Conservation (phyloP, 108 stramenopile genomes). For the Cyclotella baltica region DNA sequence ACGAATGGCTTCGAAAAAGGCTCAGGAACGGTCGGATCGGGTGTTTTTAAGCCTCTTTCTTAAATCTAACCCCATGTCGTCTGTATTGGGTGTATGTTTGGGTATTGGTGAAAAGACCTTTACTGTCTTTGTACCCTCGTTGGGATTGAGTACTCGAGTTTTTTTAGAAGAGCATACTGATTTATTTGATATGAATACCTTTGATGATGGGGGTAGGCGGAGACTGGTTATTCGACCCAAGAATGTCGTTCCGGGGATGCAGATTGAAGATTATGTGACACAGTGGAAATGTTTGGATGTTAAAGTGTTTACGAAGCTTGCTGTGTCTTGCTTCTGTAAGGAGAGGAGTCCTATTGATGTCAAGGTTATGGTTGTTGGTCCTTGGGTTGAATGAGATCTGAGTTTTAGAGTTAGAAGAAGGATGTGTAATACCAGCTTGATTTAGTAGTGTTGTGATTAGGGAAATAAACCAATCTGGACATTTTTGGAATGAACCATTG, state of each 20-base stretch:
- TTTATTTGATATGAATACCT: slow-evolving; percentile 56
- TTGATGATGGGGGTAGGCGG: slow-evolving; percentile 42
- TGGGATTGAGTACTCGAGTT: slow-evolving; percentile 70
- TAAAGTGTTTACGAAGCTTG: slow-evolving; percentile 71
- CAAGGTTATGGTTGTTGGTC: slow-evolving; percentile 80
- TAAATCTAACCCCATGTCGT: slow-evolving; percentile 63
- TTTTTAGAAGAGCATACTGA: slow-evolving; percentile 84
- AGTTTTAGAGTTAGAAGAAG: no score
- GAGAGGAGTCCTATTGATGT: slow-evolving; percentile 81
- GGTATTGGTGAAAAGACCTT: slow-evolving; percentile 87
- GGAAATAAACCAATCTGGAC: no score
- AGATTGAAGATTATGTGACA: slow-evolving; percentile 42
- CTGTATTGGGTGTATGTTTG: slow-evolving; percentile 72
- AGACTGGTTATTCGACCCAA: slow-evolving; percentile 57
- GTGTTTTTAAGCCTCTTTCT: slow-evolving; percentile 90
- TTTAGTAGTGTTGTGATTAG: no score
- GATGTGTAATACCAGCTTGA: neutral
- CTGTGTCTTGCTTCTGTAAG: slow-evolving; percentile 72
- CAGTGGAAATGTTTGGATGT: slow-evolving; percentile 56
- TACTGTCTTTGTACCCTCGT: slow-evolving; percentile 79
- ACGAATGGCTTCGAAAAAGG: slow-evolving; percentile 86
- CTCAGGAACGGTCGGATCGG: slow-evolving; percentile 87
- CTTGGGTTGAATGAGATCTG: slow-evolving; percentile 48
- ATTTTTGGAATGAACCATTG: no score
- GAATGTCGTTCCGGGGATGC: slow-evolving; percentile 38